phyloP scores from a whole-genome alignment of 345 rosid genomes.

The Eutrema japonicum region DNA sequence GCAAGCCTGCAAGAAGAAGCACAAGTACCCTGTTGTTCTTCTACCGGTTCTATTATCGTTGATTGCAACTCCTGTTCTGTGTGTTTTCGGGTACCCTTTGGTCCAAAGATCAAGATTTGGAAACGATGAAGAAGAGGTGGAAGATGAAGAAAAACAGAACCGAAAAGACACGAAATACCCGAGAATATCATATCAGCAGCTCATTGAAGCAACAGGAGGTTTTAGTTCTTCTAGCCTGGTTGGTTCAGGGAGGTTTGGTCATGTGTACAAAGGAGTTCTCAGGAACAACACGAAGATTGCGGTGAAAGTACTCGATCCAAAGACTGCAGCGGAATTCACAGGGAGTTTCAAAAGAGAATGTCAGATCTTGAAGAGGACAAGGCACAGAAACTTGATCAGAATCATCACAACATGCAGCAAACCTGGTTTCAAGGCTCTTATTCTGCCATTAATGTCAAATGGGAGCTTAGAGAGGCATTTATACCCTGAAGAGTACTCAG shows the following conservation, averaged over 20 bases:
- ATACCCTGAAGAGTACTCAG: conserved; percentile 51
- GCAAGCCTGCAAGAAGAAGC: conserved; percentile 62
- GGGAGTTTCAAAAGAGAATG: conserved; percentile 86
- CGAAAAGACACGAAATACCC: conserved; percentile 57
- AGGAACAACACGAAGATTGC: conserved; percentile 75
- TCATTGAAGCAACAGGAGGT: conserved; percentile 79
- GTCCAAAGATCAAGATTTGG: conserved; percentile 53
- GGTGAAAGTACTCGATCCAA: conserved; percentile 73
- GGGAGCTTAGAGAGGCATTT: conserved; percentile 86
- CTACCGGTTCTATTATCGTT: conserved; percentile 60
- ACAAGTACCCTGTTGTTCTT: conserved; percentile 45
- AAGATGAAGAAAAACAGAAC: conserved; percentile 61
- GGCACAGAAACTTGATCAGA: conserved; percentile 84
- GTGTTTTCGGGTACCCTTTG: conserved; percentile 54
- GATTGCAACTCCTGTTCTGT: conserved; percentile 54
- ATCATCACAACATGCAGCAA: conserved; percentile 85
- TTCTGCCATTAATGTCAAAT: conserved; percentile 84
- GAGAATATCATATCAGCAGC: conserved; percentile 69
- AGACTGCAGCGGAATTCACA: conserved; percentile 53
- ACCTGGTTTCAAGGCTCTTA: conserved; percentile 87
- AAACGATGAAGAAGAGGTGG: conserved; percentile 46
- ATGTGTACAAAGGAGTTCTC: conserved; percentile 84
- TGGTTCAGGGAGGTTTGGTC: conserved; percentile 87
- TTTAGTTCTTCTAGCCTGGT: conserved; percentile 68
- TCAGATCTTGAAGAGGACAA: conserved; percentile 67